Base-by-base conservation (phyloP, 805 yeast species). In the Danielia oregonensis region DNA sequence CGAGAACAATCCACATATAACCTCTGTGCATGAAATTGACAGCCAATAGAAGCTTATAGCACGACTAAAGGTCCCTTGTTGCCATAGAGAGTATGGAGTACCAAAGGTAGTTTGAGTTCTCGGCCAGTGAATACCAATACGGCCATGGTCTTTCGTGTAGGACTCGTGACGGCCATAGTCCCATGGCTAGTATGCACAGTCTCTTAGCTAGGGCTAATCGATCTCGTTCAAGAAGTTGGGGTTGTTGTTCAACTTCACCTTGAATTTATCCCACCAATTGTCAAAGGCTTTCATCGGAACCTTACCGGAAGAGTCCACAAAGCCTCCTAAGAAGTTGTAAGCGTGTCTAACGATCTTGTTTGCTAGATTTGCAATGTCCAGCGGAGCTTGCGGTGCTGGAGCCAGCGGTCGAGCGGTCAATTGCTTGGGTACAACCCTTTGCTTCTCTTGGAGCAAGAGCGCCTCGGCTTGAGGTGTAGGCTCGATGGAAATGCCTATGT, bases 191-290 rank as follows among this genome's bases (percentile, higher is more conserved):
- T 7, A 19, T 6, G 22, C 22, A 19, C 22, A 19, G 22, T 7
- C 6, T 6, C 9, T 19, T 19, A 14, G 4, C 5, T 18, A 17
- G n/a, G 4, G 6, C 40, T 37, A 46, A 29, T 44, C 50, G 2
- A 45, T 44, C 29, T 43, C 46, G 30, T 86, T 86, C 32, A 91
- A 59, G 54, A 87, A 89, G 35, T 75, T 78, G 2, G 96, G 97
- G 54, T 91, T 94, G 41, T 82, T 84, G 8, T 76, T 71, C 39
- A 93, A 50, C 52, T 83, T 81, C 5, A 74, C 61, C 56, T 76
- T 85, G 62, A 93, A 91, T 59, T 87, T 89, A 44, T 74, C 80
- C 98, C 98, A 86, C 98, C 98, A 91, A 26, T 75, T 82, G 54
- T 91, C 94, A 51, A 91, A 91, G 27, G 79, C 83, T 51, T 82